Evolutionary conservation across 495 filamentous ascomycete species (phyloP).

Genomic region (Darksidea phi): DNA sequence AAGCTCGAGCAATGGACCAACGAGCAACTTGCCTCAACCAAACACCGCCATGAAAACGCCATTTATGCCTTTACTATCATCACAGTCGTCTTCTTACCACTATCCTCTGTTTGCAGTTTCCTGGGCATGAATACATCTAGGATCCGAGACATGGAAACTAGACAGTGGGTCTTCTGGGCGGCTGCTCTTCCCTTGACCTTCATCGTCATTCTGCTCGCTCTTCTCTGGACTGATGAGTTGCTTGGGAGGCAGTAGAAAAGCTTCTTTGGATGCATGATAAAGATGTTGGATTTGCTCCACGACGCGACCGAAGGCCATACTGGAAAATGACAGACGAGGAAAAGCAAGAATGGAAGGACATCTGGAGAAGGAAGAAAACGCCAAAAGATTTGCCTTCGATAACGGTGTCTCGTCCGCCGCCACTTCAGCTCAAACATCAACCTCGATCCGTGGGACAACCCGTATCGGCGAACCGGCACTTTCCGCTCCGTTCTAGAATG

Average conservation of each 20-base stretch:
- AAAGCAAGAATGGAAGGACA: not conserved
- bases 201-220: constrained; percentile 4
- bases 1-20: not conserved
- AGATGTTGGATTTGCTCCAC: not conserved
- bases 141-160: constrained; percentile 15
- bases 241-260: not conserved
- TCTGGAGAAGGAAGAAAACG: not conserved
- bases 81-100: constrained; percentile 46
- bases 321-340: not conserved
- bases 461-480: no score
- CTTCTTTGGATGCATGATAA: not conserved
- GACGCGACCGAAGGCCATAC: not conserved
- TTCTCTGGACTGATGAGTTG: constrained; percentile 14
- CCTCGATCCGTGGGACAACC: no score
- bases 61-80: constrained; percentile 47
- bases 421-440: no score
- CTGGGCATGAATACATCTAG: constrained; percentile 41
- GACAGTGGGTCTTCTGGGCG: constrained; percentile 29
- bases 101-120: constrained; percentile 46
- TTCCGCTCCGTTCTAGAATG: no score
- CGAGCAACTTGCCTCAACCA: constrained; percentile 17
- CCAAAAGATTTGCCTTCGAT: not conserved
- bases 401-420: not conserved
- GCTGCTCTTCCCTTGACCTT: constrained; percentile 25
- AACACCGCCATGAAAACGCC: constrained; percentile 32